Conservation (phyloP, 106 monocot genomes). For the Acorus gramineus region DNA sequence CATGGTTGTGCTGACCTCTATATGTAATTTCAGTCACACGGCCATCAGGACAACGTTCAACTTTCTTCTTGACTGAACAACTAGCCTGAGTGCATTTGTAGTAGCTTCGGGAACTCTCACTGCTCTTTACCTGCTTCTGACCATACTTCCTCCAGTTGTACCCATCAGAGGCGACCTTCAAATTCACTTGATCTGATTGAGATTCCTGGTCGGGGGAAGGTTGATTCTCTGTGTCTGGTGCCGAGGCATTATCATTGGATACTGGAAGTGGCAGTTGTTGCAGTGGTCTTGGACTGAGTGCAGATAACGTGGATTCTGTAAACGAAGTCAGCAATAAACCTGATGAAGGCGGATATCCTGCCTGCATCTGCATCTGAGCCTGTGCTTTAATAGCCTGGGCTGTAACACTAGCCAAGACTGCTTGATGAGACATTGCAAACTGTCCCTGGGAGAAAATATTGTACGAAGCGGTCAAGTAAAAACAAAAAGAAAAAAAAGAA, state of each 20-base stretch:
- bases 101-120: constrained; percentile 59
- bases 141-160: constrained; percentile 81
- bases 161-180: constrained; percentile 33
- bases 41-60: constrained; percentile 59
- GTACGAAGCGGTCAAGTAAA: background rate
- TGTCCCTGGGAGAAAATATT: constrained; percentile 29
- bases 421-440: constrained; percentile 72
- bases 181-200: constrained; percentile 10
- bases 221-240: constrained; percentile 2
- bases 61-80: constrained; percentile 72
- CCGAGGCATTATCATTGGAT: constrained; percentile 8
- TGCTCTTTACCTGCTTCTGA: constrained; percentile 78
- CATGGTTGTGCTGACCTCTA: constrained; percentile 48
- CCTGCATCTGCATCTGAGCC: constrained; percentile 53
- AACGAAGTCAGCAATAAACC: constrained; percentile 11
- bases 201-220: constrained; percentile 12
- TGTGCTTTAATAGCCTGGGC: constrained; percentile 61
- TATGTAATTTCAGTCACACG: constrained; percentile 43
- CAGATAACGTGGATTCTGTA: constrained; percentile 15
- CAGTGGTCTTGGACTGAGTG: constrained; percentile 16
- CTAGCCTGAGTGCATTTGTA: constrained; percentile 51
- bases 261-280: constrained; percentile 7
- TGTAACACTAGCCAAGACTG: constrained; percentile 60
- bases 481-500: background rate
- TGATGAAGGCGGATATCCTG: constrained; percentile 18